Percentiles rank a stretch among this genome's conserved stretches.
phyloP scores from a whole-genome alignment of 1,284 basidiomycete species.

The Kwoniella shivajii region DNA sequence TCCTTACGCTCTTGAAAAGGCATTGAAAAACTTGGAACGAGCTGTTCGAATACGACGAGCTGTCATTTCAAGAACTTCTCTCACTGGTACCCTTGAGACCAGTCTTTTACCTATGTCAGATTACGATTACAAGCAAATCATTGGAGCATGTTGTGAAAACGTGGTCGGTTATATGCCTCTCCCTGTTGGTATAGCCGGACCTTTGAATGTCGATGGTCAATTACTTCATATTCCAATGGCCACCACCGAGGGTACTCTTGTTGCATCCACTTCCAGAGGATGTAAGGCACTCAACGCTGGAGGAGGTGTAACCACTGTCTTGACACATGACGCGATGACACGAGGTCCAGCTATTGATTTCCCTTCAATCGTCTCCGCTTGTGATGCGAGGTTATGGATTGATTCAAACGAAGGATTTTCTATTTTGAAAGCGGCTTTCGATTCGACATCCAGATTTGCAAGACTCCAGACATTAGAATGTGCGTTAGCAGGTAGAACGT shows the following conservation, averaged over 20 bases:
- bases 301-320: slow-evolving; percentile 91
- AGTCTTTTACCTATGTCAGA: slow-evolving; percentile 80
- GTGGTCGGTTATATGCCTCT: slow-evolving; percentile 97
- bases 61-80: slow-evolving; percentile 85
- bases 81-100: slow-evolving; percentile 79
- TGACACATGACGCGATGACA: slow-evolving; percentile 95
- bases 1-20: slow-evolving; percentile 91
- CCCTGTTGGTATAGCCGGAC: slow-evolving; percentile 95
- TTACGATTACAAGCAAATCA: slow-evolving; percentile 93
- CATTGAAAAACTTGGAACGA: slow-evolving; percentile 79
- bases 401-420: slow-evolving; percentile 79
- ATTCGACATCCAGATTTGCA: slow-evolving; percentile 90
- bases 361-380: slow-evolving; percentile 76
- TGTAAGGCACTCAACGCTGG: slow-evolving; percentile 97
- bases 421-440: slow-evolving; percentile 82
- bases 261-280: slow-evolving; percentile 94
- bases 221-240: slow-evolving; percentile 96
- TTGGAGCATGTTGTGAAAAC: slow-evolving; percentile 99
- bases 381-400: slow-evolving; percentile 84
- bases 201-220: slow-evolving; percentile 86
- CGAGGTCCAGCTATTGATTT: slow-evolving; percentile 98
- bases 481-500: slow-evolving; percentile 83
- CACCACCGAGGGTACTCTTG: slow-evolving; percentile 96
- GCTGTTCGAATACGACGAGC: slow-evolving; percentile 87
- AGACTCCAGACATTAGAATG: slow-evolving; percentile 79